Base-by-base conservation (phyloP, 2,329 filamentous ascomycete species). In the Fusarium multiceps region DNA sequence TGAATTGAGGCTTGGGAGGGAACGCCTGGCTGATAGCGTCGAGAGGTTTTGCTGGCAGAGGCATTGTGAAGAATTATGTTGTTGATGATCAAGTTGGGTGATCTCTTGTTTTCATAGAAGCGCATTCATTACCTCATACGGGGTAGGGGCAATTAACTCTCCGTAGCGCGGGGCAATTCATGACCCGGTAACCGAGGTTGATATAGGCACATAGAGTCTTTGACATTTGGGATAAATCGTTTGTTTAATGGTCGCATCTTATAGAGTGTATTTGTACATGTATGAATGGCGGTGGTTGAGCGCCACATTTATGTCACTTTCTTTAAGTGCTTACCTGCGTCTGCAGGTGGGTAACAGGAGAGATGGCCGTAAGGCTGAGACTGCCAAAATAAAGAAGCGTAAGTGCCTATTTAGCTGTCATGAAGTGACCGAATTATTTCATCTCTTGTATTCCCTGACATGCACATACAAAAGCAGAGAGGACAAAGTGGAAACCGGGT, bases 1-100 rank as follows among this genome's bases (percentile, higher is more conserved):
- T 76, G 51, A 74, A 74, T 25, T 58, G 46, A 11, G 75, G 74
- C 27, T 69, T 74, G 2, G 72, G 66, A 7, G 75, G 74, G 13
- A 73, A 74, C 3, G 60, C 63, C 54, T 75, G 72, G 34, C 59
- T 63, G 16, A 75, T 43, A 40, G 60, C 54, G 23, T 74, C 18
- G 25, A 68, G 28, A 20, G 68, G 67, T 8, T 48, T 64, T 21
- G 65, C 49, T 49, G 62, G 47, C 7, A 69, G 42, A 9, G 37
- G 47, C 57, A 66, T 66, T 4, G n/a, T 45, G 34, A 27, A 20
- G 6, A n/a, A 30, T 47, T 27, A 34, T 27, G 13, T 28, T 11
- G 25, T 27, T n/a, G 10, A 21, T 16, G 20, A 5, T 55, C 12
- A 41, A 16, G 21, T 23, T 20, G 20, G 14, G 34, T 21, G 53